Base-by-base conservation (phyloP, 441 rosid species). In the Gossypium trilobum region DNA sequence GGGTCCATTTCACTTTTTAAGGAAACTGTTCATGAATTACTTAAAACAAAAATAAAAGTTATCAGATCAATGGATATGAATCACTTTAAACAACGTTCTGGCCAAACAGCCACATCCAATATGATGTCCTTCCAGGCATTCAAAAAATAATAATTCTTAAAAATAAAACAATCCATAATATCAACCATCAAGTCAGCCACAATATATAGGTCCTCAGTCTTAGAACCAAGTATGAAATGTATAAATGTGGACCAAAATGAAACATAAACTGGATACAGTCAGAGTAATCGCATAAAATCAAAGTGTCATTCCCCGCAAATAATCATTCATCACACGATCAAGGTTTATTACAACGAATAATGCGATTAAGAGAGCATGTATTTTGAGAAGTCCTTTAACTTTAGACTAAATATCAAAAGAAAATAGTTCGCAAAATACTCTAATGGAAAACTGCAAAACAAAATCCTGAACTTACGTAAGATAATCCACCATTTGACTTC, bases 401-500 rank as follows among this genome's bases (percentile, higher is more conserved):
- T 19, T 39, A 19, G 51, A 39, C 68, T 16, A 61, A 31, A 31
- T 61, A 61, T 33, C 16, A 20, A 60, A 60, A 29, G 44, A 58
- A 60, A 14, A 29, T 60, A 59, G 44, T 6, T 60, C 1, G 8
- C 65, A 29, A 17, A 36, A 33, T 17, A 16, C 14, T 11, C 46
- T 46, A n/a, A 69, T 2, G 11, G 7, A 60, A 68, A 72, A 36
- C 16, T 25, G 31, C 16, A 59, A 31, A 68, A 7, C 11, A 54
- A 23, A 54, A 54, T 68, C 13, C 3, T 5, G 65, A 75, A 86
- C 97, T 89, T 85, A 92, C 96, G 78, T 78, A 95, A 66, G 99
- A 91, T 70, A 75, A 83, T 77, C 98, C 99, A 16, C 98, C 99
- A 55, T 86, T 83, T n/a, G 91, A 84, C 74, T 84, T 87, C 55